These are phyloP conservation scores for Claviceps sp. DNA, from an alignment of 2,329 filamentous ascomycete genomes.

Conservation along the genomic window DNA sequence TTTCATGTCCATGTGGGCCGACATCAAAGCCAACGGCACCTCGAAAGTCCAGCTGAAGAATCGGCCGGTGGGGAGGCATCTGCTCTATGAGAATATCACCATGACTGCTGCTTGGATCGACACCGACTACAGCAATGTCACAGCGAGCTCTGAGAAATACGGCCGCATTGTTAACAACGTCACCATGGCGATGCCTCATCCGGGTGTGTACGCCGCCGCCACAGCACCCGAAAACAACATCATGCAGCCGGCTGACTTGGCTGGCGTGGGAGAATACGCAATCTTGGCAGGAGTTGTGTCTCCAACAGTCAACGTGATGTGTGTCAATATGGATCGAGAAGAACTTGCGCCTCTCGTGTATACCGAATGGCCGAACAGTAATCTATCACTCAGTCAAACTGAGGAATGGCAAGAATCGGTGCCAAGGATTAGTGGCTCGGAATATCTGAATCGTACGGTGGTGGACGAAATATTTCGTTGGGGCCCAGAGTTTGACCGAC, in stretches of 20 bases:
- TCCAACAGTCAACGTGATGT: constrained; percentile 59
- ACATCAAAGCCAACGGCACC: constrained; percentile 29
- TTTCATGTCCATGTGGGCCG: constrained; percentile 45
- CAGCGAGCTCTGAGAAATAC: constrained; percentile 31
- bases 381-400: constrained; percentile 19
- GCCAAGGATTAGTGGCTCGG: constrained; percentile 14
- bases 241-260: constrained; percentile 52
- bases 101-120: constrained; percentile 58
- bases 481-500: constrained; percentile 36
- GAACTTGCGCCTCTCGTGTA: constrained; percentile 56
- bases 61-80: constrained; percentile 47
- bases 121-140: constrained; percentile 36
- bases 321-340: constrained; percentile 46
- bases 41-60: constrained; percentile 23
- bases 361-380: constrained; percentile 39
- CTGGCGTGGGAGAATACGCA: constrained; percentile 54
- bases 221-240: constrained; percentile 49
- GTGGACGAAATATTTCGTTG: constrained; percentile 62
- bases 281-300: constrained; percentile 57
- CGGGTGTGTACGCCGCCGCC: constrained; percentile 52
- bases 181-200: constrained; percentile 64
- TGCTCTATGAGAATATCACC: constrained; percentile 61
- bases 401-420: constrained; percentile 26
- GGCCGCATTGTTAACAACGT: constrained; percentile 59
- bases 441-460: constrained; percentile 40